Evolutionary conservation across 1,284 basidiomycete genomes (phyloP).

Genomic region (Ceratobasidium sp.): DNA sequence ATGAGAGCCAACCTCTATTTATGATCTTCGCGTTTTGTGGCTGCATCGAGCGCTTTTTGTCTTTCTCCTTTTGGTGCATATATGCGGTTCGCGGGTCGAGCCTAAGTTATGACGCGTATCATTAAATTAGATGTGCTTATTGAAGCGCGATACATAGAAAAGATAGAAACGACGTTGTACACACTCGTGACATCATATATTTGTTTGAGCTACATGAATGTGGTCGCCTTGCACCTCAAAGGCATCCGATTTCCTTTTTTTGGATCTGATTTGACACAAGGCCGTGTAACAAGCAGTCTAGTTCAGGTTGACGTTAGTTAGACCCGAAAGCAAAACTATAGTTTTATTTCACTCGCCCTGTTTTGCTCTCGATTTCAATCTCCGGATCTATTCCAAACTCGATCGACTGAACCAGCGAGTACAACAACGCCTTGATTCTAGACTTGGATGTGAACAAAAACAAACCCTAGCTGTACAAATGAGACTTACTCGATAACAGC

Average conservation of each 20-base stretch:
- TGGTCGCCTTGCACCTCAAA: slow-evolving; percentile 3
- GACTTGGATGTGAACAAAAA: slow-evolving; percentile 49
- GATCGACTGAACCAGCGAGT: slow-evolving; percentile 52
- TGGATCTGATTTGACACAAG: slow-evolving; percentile 27
- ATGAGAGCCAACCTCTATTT: no score
- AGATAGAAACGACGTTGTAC: no score
- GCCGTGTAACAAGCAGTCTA: slow-evolving; percentile 19
- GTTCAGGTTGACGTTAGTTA: neutral
- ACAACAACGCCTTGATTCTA: slow-evolving; percentile 55
- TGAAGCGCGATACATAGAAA: no score
- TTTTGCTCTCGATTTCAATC: slow-evolving; percentile 38
- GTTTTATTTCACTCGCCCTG: slow-evolving; percentile 39
- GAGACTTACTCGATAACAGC: slow-evolving; percentile 71
- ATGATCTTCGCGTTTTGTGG: no score
- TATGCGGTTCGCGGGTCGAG: no score
- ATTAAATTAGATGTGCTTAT: no score
- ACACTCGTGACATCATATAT: neutral
- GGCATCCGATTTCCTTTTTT: slow-evolving; percentile 31
- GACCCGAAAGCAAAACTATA: neutral
- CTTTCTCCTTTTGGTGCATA: no score
- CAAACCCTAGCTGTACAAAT: neutral
- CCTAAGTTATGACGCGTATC: no score
- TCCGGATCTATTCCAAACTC: slow-evolving; percentile 50
- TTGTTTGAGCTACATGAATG: neutral
- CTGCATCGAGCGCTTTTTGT: no score